Conservation (phyloP, 129 eudicot genomes). For the Heracleum sosnowskyi region DNA sequence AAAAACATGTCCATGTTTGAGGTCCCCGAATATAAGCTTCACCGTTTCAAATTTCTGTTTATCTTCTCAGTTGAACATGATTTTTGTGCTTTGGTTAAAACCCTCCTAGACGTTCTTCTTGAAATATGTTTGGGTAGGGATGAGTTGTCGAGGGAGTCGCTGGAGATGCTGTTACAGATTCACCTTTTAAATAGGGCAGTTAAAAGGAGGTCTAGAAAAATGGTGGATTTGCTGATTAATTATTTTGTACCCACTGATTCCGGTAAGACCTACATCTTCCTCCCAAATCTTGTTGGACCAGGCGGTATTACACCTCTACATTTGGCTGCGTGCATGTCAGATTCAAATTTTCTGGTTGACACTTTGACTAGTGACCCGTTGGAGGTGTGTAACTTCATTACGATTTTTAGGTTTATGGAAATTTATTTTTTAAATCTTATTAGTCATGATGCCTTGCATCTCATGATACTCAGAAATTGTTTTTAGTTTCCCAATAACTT, state of each 20-base stretch:
- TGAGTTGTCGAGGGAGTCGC: slow-evolving; percentile 28
- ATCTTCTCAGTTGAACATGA: slow-evolving; percentile 65
- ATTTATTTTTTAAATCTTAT: background rate
- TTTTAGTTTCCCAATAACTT: too few species aligned
- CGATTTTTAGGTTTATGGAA: background rate
- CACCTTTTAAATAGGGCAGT: slow-evolving; percentile 76
- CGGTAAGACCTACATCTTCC: slow-evolving; percentile 43
- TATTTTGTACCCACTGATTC: slow-evolving; percentile 33
- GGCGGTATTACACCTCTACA: slow-evolving; percentile 95
- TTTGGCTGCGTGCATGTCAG: slow-evolving; percentile 62
- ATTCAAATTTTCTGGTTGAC: slow-evolving; percentile 61
- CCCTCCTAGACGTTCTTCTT: slow-evolving; percentile 56
- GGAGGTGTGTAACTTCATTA: slow-evolving; percentile 35
- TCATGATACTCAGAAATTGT: background rate
- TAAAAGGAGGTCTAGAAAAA: slow-evolving; percentile 46
- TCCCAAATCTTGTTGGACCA: slow-evolving; percentile 72
- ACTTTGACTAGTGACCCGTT: slow-evolving; percentile 69
- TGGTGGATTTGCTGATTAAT: slow-evolving; percentile 65
- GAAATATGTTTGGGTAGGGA: slow-evolving; percentile 32
- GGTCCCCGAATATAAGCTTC: slow-evolving; percentile 32
- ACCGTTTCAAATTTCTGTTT: slow-evolving; percentile 61
- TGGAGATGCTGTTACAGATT: slow-evolving; percentile 53
- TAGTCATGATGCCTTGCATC: background rate
- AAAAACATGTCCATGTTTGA: slow-evolving; percentile 28
- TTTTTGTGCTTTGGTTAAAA: slow-evolving; percentile 55